These are phyloP conservation scores for Lachnellula arida DNA, from an alignment of 2,329 filamentous ascomycete species.

Conservation along the genomic window DNA sequence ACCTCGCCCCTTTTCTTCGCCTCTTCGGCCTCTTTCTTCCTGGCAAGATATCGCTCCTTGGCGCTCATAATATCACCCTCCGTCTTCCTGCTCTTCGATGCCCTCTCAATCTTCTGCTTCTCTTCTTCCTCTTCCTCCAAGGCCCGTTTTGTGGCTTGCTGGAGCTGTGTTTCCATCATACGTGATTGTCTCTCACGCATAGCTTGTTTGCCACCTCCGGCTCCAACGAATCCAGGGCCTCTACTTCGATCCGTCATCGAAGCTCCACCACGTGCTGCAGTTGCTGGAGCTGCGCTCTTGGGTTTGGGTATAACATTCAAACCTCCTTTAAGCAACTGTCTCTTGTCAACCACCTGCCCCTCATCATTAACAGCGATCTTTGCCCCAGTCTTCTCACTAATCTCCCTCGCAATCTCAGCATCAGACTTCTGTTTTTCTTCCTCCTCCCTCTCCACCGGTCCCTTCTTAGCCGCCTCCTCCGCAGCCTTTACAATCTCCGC, in stretches of 20 bases:
- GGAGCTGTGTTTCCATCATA: slow-evolving; percentile 76
- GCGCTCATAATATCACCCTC: slow-evolving; percentile 70
- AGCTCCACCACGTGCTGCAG: slow-evolving; percentile 12
- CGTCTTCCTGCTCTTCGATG: slow-evolving; percentile 73
- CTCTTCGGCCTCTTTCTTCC: slow-evolving; percentile 70
- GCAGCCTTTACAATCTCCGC: slow-evolving; percentile 65
- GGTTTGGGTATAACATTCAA: slow-evolving; percentile 67
- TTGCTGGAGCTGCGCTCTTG: slow-evolving; percentile 38
- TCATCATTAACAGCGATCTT: slow-evolving; percentile 73
- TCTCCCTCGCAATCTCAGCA: slow-evolving; percentile 60
- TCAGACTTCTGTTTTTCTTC: slow-evolving; percentile 48
- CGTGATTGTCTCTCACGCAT: slow-evolving; percentile 71
- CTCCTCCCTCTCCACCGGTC: slow-evolving; percentile 36
- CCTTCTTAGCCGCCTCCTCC: slow-evolving; percentile 46
- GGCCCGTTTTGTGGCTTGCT: slow-evolving; percentile 65
- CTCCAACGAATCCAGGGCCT: slow-evolving; percentile 37
- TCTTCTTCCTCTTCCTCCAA: slow-evolving; percentile 66
- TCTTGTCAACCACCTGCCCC: slow-evolving; percentile 76
- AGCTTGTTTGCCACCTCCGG: slow-evolving; percentile 53
- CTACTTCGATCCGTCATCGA: slow-evolving; percentile 23
- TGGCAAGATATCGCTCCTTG: slow-evolving; percentile 72
- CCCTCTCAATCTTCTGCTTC: slow-evolving; percentile 55
- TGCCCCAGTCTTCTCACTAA: slow-evolving; percentile 55
- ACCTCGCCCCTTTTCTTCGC: slow-evolving; percentile 49
- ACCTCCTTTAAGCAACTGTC: slow-evolving; percentile 71